phyloP scores from a whole-genome alignment of 257 asterid genomes.

The Mentha longifolia region DNA sequence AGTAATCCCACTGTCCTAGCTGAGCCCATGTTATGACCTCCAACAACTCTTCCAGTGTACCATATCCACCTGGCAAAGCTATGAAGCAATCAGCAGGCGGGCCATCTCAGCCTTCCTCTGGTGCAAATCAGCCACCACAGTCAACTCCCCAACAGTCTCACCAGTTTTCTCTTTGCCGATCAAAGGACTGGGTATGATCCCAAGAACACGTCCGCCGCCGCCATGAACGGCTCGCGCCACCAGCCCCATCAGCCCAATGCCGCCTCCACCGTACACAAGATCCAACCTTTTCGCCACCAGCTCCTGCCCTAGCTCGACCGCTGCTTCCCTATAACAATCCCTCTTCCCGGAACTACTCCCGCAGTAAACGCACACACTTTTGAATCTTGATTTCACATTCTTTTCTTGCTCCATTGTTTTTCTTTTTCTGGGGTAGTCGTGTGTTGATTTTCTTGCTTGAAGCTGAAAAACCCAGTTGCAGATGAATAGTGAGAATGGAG shows the following conservation, averaged over 20 bases:
- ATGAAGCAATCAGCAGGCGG: slow-evolving; percentile 72
- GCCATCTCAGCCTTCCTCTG: slow-evolving; percentile 85
- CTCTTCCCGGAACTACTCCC: slow-evolving; percentile 81
- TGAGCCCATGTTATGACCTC: slow-evolving; percentile 85
- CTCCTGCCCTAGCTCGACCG: slow-evolving; percentile 65
- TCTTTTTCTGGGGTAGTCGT: too few relatives aligned
- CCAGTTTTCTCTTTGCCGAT: slow-evolving; percentile 81
- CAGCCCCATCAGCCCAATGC: slow-evolving; percentile 77
- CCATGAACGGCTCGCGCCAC: slow-evolving; percentile 61
- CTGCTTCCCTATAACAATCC: slow-evolving; percentile 65
- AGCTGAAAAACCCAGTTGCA: neutral
- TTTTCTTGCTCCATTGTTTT: slow-evolving; percentile 35
- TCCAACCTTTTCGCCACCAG: slow-evolving; percentile 66
- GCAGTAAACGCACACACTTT: slow-evolving; percentile 66
- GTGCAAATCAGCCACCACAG: slow-evolving; percentile 67
- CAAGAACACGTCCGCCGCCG: slow-evolving; percentile 79
- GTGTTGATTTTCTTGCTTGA: too few relatives aligned
- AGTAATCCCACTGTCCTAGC: slow-evolving; percentile 81
- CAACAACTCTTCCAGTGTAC: slow-evolving; percentile 70
- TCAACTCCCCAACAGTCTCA: slow-evolving; percentile 62
- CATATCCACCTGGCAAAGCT: slow-evolving; percentile 89
- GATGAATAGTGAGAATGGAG: neutral
- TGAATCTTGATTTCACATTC: slow-evolving; percentile 52
- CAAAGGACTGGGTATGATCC: slow-evolving; percentile 72
- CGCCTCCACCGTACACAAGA: slow-evolving; percentile 84